Base-by-base conservation (phyloP, 345 rosid species). In the Hypericum perforatum region DNA sequence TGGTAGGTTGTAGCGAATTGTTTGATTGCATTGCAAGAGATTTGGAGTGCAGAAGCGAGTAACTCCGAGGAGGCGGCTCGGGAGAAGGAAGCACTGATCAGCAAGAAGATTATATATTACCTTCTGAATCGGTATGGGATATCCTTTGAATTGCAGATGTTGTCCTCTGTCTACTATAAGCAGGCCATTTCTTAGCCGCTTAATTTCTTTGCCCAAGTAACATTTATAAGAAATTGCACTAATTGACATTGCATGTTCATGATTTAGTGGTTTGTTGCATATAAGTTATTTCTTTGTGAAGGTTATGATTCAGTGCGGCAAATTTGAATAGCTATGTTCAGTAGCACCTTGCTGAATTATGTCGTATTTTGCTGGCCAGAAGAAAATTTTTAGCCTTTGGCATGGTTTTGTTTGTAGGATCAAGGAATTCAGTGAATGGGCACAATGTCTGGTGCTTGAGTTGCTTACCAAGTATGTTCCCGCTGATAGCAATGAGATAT, bases 361-460 rank as follows among this genome's bases (percentile, higher is more conserved):
- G 32, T 22, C 32, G 32, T 22, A 22, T 22, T 22, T 4, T 22
- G 32, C 32, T 22, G 2, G 32, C 32, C 4, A 14, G 15, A 13
- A n/a, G 14, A 12, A 46, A 9, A 13, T 46, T 13, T 12, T 46
- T 46, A 46, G 13, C 36, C 16, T 52, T 29, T 52, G 41, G 39
- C 53, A 11, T 50, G 54, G 56, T 67, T 40, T 43, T 41, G 48
- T 12, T 41, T 79, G 73, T 90, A 92, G 98, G 78, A 81, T 92
- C 67, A 85, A 67, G 75, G 97, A 82, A 52, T 88, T 92, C 60
- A 85, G 72, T 74, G 98, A 92, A 76, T 92, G 98, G 97, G 90
- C 94, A 16, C 98, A 92, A 58, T 92, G 97, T 64, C 89, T 85
- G 58, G 80, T 92, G 70, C 92, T 92, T 68, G 98, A 92, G 65